Percentiles rank a stretch among this genome's conserved stretches.
Conservation (phyloP, 1,139 yeast genomes). For the Ogataea hybrid region DNA sequence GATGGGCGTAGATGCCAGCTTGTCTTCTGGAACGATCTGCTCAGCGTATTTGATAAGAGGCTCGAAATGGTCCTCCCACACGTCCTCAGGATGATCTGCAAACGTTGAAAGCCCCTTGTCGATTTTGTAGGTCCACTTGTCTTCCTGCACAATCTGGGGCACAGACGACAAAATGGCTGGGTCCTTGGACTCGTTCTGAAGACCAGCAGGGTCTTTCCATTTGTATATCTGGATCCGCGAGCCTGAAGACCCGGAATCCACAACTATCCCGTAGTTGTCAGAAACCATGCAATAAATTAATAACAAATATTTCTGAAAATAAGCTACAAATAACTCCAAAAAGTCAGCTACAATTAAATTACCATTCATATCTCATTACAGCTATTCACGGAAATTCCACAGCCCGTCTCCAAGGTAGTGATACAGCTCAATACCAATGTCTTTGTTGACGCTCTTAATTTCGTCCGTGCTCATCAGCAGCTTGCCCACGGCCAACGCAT, state of each 20-base stretch:
- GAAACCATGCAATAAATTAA: conserved; percentile 9
- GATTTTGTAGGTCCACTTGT: conserved; percentile 60
- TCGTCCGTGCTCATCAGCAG: conserved; percentile 88
- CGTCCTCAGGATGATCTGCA: conserved; percentile 43
- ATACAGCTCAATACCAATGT: conserved; percentile 83
- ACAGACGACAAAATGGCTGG: conserved; percentile 45
- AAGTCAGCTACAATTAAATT: background rate
- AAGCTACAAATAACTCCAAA: background rate
- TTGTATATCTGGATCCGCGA: conserved; percentile 67
- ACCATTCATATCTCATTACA: conserved; percentile 6
- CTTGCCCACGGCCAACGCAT: conserved; percentile 87
- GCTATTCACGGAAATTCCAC: conserved; percentile 49
- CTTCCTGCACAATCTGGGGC: conserved; percentile 58
- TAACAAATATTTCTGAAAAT: background rate
- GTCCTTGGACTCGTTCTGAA: conserved; percentile 27
- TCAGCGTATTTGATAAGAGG: conserved; percentile 57
- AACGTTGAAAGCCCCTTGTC: conserved; percentile 69
- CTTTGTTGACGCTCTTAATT: conserved; percentile 79
- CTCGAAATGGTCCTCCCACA: conserved; percentile 62
- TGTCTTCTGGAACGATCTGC: conserved; percentile 52
- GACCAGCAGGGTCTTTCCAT: conserved; percentile 53
- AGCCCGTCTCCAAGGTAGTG: conserved; percentile 91
- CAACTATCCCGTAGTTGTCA: conserved; percentile 60
- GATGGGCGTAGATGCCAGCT: conserved; percentile 60
- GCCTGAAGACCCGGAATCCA: conserved; percentile 84